Percentiles rank a stretch among this genome's conserved stretches.
Conservation (phyloP, 1,139 yeast species). For the Arxiozyma slooffiae region DNA sequence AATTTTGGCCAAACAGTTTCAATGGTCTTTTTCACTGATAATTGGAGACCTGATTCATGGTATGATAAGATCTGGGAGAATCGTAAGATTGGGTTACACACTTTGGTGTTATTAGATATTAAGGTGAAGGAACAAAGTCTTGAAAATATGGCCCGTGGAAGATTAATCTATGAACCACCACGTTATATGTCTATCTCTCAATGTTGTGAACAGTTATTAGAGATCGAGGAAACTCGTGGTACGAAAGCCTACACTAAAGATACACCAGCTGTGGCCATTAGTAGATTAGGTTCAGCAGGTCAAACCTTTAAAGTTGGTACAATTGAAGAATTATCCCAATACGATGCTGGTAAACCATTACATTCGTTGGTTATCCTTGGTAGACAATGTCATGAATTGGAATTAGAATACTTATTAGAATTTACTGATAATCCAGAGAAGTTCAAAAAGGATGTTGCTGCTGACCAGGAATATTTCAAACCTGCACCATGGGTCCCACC, state of each 20-base stretch:
- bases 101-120: slow-evolving; percentile 77
- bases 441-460: slow-evolving; percentile 48
- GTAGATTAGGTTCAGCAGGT: slow-evolving; percentile 78
- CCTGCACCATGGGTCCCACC: slow-evolving; percentile 38
- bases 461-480: slow-evolving; percentile 70
- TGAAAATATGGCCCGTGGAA: slow-evolving; percentile 89
- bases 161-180: slow-evolving; percentile 90
- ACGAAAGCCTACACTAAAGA: slow-evolving; percentile 71
- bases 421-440: slow-evolving; percentile 59
- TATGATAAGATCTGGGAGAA: slow-evolving; percentile 84
- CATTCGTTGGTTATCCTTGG: slow-evolving; percentile 89
- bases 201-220: slow-evolving; percentile 79
- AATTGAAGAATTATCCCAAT: slow-evolving; percentile 57
- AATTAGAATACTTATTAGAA: slow-evolving; percentile 72
- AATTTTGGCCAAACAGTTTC: slow-evolving; percentile 96
- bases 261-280: slow-evolving; percentile 90
- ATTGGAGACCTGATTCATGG: slow-evolving; percentile 94
- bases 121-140: slow-evolving; percentile 94
- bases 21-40: slow-evolving; percentile 86
- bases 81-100: slow-evolving; percentile 81
- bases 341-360: slow-evolving; percentile 89
- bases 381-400: slow-evolving; percentile 88
- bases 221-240: slow-evolving; percentile 66
- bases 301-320: slow-evolving; percentile 84
- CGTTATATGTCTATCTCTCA: slow-evolving; percentile 89